Base-by-base conservation (phyloP, 1,284 basidiomycete genomes). In the Pterulicium gracile region DNA sequence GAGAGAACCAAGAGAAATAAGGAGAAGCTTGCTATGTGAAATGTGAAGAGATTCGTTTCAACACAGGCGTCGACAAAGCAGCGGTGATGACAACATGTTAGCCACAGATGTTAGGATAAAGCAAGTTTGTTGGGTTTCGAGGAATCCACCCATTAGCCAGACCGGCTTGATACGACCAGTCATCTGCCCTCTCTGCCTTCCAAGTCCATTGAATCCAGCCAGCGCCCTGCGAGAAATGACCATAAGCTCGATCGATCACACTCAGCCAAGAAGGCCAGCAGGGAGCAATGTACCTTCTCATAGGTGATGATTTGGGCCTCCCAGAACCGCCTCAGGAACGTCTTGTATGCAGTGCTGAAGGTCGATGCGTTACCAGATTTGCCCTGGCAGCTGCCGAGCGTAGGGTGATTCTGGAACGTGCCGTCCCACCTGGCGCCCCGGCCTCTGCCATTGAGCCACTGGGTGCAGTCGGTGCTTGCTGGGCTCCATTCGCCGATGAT, bases 401-500 rank as follows among this genome's bases (percentile, higher is more conserved):
- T 59, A 0, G 70, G 62, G 2, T 82, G 83, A 19, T 82, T 84
- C 14, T 77, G 60, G 57, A 71, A 81, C 3, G 77, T 65, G 18
- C 89, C 91, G 55, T 89, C 91, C 59, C 87, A 95, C 43, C 90
- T 75, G 5, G 85, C 69, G n/a, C 88, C 84, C 15, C 69, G 51
- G 17, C 79, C 70, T 23, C 79, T 73, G 15, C 81, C 81, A 54
- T 88, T 88, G 48, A 89, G 66, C 51, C 79, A 90, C 54, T 68
- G 79, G 12, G 92, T 89, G 56, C 92, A 96, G 60, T 96, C 93
- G 5, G 81, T 93, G 46, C 75, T 65, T 0, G 88, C 88, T 23
- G 86, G 74, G 0, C 85, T 77, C 87, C 88, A 93, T 66, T 93
- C 89, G 47, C 89, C 89, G 32, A 90, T 84, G 44, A 92, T 67